These are phyloP conservation scores for Pholiota molesta DNA, from an alignment of 768 basidiomycete genomes.

Conservation along the genomic window DNA sequence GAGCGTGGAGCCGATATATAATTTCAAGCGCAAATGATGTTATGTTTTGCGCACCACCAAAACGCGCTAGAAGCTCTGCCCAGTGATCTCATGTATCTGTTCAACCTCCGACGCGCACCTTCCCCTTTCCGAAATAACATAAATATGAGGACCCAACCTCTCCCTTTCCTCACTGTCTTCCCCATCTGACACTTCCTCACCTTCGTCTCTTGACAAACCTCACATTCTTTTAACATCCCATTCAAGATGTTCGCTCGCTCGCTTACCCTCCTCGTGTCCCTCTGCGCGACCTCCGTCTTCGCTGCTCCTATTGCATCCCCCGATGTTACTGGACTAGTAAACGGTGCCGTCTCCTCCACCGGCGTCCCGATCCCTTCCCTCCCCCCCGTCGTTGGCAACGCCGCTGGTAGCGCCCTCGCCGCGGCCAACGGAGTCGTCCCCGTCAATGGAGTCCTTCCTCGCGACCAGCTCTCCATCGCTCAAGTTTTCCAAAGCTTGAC, in stretches of 20 bases:
- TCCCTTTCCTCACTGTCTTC: background rate
- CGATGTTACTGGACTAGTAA: background rate
- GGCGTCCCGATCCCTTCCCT: background rate
- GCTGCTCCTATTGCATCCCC: conserved; percentile 11
- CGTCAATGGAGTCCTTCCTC: background rate
- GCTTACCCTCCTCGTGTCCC: conserved; percentile 24
- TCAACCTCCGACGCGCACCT: background rate
- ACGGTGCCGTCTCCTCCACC: background rate
- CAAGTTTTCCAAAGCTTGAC: conserved; percentile 15
- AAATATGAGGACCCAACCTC: background rate
- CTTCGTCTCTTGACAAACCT: conserved; percentile 9
- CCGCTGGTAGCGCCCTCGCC: conserved; percentile 8
- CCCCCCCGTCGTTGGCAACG: conserved; percentile 12
- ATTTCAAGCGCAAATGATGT: background rate
- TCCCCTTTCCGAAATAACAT: background rate
- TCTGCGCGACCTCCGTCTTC: conserved; percentile 20
- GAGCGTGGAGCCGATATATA: background rate
- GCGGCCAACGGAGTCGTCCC: background rate
- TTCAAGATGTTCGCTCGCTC: conserved; percentile 27
- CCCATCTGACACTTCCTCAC: background rate
- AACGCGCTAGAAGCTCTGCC: conserved; percentile 5
- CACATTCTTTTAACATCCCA: conserved; percentile 16
- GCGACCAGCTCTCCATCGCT: conserved; percentile 6
- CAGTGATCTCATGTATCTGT: background rate
- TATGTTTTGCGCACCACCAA: background rate